Base-by-base conservation (phyloP, 2,329 filamentous ascomycete genomes). In the Colletotrichum sp. region DNA sequence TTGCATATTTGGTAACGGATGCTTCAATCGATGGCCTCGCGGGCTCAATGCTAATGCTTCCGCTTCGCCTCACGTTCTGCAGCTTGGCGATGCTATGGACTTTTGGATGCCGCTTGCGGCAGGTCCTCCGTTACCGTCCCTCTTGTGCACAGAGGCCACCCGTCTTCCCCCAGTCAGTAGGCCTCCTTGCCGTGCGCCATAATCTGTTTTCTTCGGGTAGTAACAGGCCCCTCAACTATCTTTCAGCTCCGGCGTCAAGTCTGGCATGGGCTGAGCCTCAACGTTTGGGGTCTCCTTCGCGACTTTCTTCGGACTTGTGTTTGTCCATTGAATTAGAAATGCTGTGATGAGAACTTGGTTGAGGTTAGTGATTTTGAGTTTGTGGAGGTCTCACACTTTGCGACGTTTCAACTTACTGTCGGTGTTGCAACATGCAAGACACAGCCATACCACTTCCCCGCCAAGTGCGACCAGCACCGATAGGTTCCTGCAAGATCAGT, bases 341-440 rank as follows among this genome's bases (percentile, higher is more conserved):
- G 56, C 55, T 1, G 56, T 73, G 28, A 73, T 30, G 13, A 73
- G 52, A 55, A 73, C 70, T 73, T 52, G 43, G 10, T 21, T 52
- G 43, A 24, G 3, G 43, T 52, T 21, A 52, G 43, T 21, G 5
- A 21, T 24, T 21, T 52, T 52, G 16, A 13, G n/a, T 52, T 48
- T 21, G 21, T 4, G 7, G 10, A 18, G 12, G 56, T 18, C n/a
- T 21, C 16, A 18, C 3, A 16, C 7, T 36, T 5, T 13, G 32
- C 2, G 12, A 28, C 3, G 12, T 66, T 14, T 30, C 24, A 18
- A 71, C 69, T 38, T 69, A 69, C 70, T 30, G 21, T 73, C 70
- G 6, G 38, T 61, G 36, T 73, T 73, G 30, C 70, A 73, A n/a
- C 70, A 73, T 3, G 70, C 66, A 8, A 68, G 30, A n/a, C 70